Evolutionary conservation across 805 yeast species (phyloP).

Genomic region (Candida nitratophila): DNA sequence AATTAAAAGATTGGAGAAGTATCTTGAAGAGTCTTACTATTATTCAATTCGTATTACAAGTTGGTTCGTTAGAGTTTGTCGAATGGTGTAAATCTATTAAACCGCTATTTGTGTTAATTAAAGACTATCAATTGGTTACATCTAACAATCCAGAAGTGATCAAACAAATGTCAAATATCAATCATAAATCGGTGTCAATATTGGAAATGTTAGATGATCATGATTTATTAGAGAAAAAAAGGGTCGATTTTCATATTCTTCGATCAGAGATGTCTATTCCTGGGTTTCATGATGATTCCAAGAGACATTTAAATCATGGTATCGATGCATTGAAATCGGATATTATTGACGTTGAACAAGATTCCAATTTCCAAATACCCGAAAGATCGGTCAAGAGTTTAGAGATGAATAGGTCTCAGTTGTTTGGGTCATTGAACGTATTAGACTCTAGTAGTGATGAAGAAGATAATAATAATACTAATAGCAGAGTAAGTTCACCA

Average conservation of each 20-base stretch:
- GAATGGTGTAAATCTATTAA: conserved; percentile 38
- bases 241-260: conserved; percentile 33
- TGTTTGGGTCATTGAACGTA: conserved; percentile 10
- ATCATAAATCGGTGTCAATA: conserved; percentile 30
- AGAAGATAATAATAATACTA: conserved; percentile 2
- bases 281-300: conserved; percentile 16
- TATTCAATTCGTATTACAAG: conserved; percentile 41
- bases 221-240: conserved; percentile 29
- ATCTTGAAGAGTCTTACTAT: conserved; percentile 47
- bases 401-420: conserved; percentile 21
- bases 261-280: conserved; percentile 37
- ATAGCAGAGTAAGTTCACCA: too few relatives aligned
- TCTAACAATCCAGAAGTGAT: conserved; percentile 14
- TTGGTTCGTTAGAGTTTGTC: conserved; percentile 46
- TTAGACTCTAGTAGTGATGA: conserved; percentile 8
- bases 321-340: conserved; percentile 8
- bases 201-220: conserved; percentile 25
- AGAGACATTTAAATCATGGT: conserved; percentile 19
- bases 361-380: neutral
- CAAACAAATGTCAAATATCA: conserved; percentile 25
- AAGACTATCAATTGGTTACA: conserved; percentile 22
- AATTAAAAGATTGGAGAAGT: conserved; percentile 27
- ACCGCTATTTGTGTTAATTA: conserved; percentile 1
- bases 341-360: conserved; percentile 6
- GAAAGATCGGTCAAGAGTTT: conserved; percentile 6